phyloP scores from a whole-genome alignment of 2,329 filamentous ascomycete genomes.

The Calonectria fujianensis region DNA sequence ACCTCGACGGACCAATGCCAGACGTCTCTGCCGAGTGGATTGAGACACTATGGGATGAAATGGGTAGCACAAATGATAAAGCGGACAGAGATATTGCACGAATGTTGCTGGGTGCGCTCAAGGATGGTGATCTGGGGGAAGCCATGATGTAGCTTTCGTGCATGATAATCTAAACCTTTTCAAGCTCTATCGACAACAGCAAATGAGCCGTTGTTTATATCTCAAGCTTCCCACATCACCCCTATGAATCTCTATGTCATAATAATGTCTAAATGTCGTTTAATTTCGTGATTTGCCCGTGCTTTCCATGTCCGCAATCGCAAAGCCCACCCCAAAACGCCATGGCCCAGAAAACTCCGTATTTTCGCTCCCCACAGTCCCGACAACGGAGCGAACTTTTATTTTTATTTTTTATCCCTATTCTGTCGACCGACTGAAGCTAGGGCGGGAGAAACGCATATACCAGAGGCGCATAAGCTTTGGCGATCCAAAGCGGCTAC shows the following conservation, averaged over 20 bases:
- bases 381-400: not conserved
- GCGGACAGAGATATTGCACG: constrained; percentile 62
- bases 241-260: not conserved
- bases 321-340: not conserved
- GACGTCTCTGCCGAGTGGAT: constrained; percentile 61
- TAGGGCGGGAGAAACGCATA: not conserved
- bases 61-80: constrained; percentile 54
- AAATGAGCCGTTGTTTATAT: not conserved
- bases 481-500: constrained; percentile 28
- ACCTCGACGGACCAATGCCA: constrained; percentile 55
- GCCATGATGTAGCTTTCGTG: constrained; percentile 17
- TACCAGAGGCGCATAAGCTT: not conserved
- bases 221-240: not conserved
- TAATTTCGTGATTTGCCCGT: constrained; percentile 11
- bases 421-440: not conserved
- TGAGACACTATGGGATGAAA: constrained; percentile 60
- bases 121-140: constrained; percentile 54
- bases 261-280: not conserved
- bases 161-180: constrained; percentile 10
- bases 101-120: constrained; percentile 62
- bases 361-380: not conserved
- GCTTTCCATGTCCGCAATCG: not conserved
- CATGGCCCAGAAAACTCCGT: constrained; percentile 4
- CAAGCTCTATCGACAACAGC: constrained; percentile 11
- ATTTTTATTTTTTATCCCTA: not conserved